Conservation (phyloP, 73 alveolate genomes). For the Halteria grandinella region DNA sequence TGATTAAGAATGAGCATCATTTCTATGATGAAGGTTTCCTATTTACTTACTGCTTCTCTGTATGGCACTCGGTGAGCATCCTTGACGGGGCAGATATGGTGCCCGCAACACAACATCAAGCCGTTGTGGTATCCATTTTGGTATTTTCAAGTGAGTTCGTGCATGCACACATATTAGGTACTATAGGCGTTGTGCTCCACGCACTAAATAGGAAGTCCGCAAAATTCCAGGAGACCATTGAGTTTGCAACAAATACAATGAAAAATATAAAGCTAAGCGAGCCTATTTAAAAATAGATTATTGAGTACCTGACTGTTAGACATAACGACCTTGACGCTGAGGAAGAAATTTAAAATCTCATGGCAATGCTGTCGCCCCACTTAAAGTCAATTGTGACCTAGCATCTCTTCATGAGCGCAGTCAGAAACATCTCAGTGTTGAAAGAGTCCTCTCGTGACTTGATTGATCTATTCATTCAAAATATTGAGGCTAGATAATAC, state of each 20-base stretch:
- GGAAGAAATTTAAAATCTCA: constrained; percentile 62
- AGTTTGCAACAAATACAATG: constrained; percentile 66
- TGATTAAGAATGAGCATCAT: constrained; percentile 27
- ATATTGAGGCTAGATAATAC: constrained; percentile 46
- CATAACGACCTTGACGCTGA: constrained; percentile 50
- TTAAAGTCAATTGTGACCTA: constrained; percentile 43
- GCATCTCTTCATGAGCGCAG: constrained; percentile 51
- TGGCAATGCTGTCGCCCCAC: constrained; percentile 58
- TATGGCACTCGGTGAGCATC: constrained; percentile 62
- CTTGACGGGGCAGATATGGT: constrained; percentile 67
- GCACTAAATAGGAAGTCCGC: constrained; percentile 55
- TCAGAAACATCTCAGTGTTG: constrained; percentile 46
- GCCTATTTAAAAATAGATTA: constrained; percentile 23
- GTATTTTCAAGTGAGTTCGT: constrained; percentile 63
- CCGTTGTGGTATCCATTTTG: constrained; percentile 20
- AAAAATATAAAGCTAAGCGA: constrained; percentile 47
- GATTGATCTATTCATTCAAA: constrained; percentile 43
- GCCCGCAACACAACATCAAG: constrained; percentile 35
- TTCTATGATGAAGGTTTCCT: background rate
- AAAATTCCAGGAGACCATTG: constrained; percentile 57
- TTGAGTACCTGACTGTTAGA: constrained; percentile 33
- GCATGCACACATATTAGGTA: constrained; percentile 74
- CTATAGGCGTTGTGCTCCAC: constrained; percentile 66
- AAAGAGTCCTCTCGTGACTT: constrained; percentile 22
- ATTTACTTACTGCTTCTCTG: constrained; percentile 29